A percentile compares a stretch with the other conserved stretches of the same genome.
phyloP scores from a whole-genome alignment of 495 filamentous ascomycete genomes.

The Evansstolkia leycettana region DNA sequence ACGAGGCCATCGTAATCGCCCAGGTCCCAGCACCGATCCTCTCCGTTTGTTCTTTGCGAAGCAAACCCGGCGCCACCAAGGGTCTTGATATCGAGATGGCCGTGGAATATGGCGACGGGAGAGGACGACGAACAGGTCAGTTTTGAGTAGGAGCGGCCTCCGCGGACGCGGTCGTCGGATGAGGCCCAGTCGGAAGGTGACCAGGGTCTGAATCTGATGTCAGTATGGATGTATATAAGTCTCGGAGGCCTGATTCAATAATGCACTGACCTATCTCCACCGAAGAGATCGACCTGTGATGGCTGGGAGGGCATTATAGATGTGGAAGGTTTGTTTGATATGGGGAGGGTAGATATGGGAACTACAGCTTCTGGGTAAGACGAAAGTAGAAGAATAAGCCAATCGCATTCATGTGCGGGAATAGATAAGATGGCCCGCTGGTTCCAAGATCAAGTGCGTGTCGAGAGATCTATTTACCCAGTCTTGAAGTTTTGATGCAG shows the following conservation, averaged over 20 bases:
- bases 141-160: constrained; percentile 50
- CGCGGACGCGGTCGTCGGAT: constrained; percentile 62
- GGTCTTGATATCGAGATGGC: constrained; percentile 57
- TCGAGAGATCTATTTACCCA: too few relatives aligned
- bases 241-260: neutral
- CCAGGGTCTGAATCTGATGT: constrained; percentile 41
- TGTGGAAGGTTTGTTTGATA: too few relatives aligned
- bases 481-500: too few relatives aligned
- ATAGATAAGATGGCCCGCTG: too few relatives aligned
- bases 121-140: constrained; percentile 20
- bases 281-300: neutral
- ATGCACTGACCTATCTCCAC: neutral
- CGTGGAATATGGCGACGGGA: constrained; percentile 40
- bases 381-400: too few relatives aligned
- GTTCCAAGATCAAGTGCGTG: too few relatives aligned
- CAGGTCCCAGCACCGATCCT: constrained; percentile 41
- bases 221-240: neutral
- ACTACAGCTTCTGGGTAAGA: too few relatives aligned
- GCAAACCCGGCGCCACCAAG: constrained; percentile 79
- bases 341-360: too few relatives aligned
- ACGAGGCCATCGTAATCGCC: constrained; percentile 42
- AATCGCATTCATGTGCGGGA: too few relatives aligned
- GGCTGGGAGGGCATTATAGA: too few relatives aligned
- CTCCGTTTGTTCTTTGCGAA: constrained; percentile 53
- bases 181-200: constrained; percentile 45